These are phyloP conservation scores for Lichtheimia corymbifera DNA, from an alignment of 371 early-diverging fungal species.

Conservation along the genomic window DNA sequence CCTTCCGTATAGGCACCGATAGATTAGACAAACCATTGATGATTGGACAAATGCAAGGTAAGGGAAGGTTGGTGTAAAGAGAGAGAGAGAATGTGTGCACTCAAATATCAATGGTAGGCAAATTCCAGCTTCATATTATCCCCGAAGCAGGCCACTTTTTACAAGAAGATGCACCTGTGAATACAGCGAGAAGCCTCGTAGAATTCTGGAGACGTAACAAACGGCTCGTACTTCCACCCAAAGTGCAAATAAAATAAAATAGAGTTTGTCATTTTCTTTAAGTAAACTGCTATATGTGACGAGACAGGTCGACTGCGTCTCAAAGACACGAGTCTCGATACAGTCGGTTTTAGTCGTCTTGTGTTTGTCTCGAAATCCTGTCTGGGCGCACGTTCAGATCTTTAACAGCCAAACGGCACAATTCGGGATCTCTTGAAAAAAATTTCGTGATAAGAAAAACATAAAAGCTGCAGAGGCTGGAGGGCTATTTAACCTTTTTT, in stretches of 20 bases:
- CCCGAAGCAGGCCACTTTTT: conserved; percentile 87
- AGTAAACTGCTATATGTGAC: neutral
- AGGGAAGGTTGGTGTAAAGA: neutral
- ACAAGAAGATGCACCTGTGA: conserved; percentile 87
- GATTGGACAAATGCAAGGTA: conserved; percentile 97
- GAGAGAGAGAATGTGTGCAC: neutral
- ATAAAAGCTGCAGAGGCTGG: too few species aligned
- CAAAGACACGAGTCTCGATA: conserved; percentile 3
- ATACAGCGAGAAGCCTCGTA: conserved; percentile 65
- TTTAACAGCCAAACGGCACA: neutral
- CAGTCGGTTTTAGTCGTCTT: conserved; percentile 1
- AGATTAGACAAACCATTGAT: conserved; percentile 88
- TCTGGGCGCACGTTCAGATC: conserved; percentile 3
- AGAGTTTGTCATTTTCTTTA: neutral
- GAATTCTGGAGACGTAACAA: conserved; percentile 86
- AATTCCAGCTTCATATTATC: conserved; percentile 86
- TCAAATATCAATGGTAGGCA: conserved; percentile 36
- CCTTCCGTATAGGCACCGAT: conserved; percentile 54
- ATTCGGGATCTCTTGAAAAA: conserved; percentile 1
- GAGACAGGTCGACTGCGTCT: neutral
- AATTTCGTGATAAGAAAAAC: neutral
- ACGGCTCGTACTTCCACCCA: conserved; percentile 65
- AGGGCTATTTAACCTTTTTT: too few species aligned
- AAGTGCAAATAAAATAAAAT: conserved; percentile 25
- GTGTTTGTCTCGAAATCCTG: conserved; percentile 2